Evolutionary conservation across 2,329 filamentous ascomycete species (phyloP).

Genomic region (Conoideocrella luteorostrata): DNA sequence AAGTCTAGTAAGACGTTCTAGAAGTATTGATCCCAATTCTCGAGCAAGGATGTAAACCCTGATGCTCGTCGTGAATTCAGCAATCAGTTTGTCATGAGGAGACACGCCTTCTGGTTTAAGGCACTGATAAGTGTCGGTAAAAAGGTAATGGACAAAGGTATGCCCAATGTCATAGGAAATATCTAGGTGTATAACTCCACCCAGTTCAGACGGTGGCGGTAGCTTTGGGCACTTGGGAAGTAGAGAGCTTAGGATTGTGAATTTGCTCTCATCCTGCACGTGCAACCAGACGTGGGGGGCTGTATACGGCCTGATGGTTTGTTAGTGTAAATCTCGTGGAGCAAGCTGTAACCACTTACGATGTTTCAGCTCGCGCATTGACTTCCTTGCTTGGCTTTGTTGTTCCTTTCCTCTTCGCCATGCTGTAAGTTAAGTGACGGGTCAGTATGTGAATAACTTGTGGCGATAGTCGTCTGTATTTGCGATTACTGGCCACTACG

Average conservation of each 20-base stretch:
- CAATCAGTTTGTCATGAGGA: no score
- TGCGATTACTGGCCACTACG: no score
- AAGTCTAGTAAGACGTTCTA: not conserved
- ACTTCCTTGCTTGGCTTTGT: no score
- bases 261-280: not conserved
- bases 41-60: not conserved
- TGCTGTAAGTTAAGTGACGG: no score
- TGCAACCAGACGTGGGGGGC: not conserved
- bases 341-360: no score
- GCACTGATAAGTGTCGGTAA: not conserved
- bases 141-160: not conserved
- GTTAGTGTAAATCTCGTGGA: no score
- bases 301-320: conserved; percentile 1
- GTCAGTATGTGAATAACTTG: no score
- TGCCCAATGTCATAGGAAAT: not conserved
- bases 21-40: not conserved
- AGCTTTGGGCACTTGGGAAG: not conserved
- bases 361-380: not conserved
- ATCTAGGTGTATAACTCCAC: no score
- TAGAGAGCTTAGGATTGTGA: not conserved
- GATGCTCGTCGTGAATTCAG: no score
- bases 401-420: no score
- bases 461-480: no score
- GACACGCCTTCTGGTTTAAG: not conserved
- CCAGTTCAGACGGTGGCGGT: no score